Percentiles rank a stretch among this genome's conserved stretches.
These are phyloP conservation scores for Micractinium sp. DNA, from an alignment of 139 green algal species.

Conservation along the genomic window DNA sequence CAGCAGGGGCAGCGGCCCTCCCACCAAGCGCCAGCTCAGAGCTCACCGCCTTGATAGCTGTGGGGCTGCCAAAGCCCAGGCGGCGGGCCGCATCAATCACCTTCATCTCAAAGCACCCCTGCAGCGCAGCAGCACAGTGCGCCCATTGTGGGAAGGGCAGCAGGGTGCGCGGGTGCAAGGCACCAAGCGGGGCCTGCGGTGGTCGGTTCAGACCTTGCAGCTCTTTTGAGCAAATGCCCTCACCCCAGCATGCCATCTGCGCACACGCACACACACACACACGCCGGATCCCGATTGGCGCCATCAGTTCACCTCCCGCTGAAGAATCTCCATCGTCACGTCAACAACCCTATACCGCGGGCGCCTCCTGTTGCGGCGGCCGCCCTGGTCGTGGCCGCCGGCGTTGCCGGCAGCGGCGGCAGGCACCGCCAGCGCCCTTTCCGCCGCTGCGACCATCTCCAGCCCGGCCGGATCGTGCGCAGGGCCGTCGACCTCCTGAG, in stretches of 20 bases:
- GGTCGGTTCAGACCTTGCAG: no score
- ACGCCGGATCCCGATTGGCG: no score
- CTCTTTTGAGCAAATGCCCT: no score
- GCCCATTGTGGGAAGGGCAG: no score
- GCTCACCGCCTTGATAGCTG: conserved; percentile 5
- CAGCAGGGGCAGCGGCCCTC: no score
- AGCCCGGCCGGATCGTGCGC: neutral
- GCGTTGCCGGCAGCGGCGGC: neutral
- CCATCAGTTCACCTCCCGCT: neutral
- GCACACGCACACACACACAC: no score
- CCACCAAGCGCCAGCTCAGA: no score
- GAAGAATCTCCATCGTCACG: neutral
- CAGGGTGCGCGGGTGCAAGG: no score
- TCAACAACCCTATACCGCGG: neutral
- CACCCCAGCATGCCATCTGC: no score
- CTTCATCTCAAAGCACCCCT: conserved; percentile 25
- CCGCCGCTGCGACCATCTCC: neutral
- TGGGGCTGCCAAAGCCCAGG: conserved; percentile 9
- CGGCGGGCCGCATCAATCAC: neutral
- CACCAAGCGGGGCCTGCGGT: no score
- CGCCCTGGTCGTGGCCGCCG: neutral
- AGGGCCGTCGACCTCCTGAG: no score
- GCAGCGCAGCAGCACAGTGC: neutral
- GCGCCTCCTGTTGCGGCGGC: neutral
- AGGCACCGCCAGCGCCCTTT: neutral